These are phyloP conservation scores for Plectosphaerella sp. DNA, from an alignment of 2,329 filamentous ascomycete species.

Conservation along the genomic window DNA sequence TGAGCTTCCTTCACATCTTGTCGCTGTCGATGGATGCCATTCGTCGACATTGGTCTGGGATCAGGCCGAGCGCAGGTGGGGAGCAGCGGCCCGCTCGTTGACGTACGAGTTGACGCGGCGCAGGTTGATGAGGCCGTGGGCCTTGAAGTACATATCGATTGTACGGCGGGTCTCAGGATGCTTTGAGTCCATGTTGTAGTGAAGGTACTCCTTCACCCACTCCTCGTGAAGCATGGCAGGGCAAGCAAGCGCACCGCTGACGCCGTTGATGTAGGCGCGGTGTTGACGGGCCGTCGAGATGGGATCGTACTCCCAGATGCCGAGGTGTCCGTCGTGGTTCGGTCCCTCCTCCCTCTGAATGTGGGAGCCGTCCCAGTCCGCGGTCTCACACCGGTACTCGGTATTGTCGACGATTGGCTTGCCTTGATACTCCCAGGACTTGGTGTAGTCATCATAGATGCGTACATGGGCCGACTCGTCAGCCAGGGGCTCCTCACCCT, in stretches of 20 bases:
- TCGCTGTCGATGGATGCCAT: too few species aligned
- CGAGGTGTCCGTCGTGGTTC: neutral
- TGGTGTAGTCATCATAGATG: too few species aligned
- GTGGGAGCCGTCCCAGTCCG: neutral
- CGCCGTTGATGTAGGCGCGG: neutral
- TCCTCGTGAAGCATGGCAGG: neutral
- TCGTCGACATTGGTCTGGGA: too few species aligned
- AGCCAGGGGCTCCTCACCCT: neutral
- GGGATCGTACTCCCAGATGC: neutral
- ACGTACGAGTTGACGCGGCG: constrained; percentile 20
- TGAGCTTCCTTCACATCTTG: too few species aligned
- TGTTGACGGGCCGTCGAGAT: neutral
- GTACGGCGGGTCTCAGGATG: constrained; percentile 5
- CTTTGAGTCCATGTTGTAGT: constrained; percentile 9
- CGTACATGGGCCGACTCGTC: too few species aligned
- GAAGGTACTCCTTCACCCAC: constrained; percentile 7
- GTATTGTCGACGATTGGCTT: neutral
- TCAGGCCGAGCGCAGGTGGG: too few species aligned
- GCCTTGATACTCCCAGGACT: neutral
- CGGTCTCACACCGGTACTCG: neutral
- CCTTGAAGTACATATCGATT: constrained; percentile 15
- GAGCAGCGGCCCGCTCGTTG: neutral
- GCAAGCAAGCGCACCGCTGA: neutral
- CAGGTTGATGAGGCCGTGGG: constrained; percentile 12
- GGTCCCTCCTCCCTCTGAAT: neutral